Evolutionary conservation across 371 early-diverging fungal species (phyloP), one percentile per base, ranked within the genome.

Genomic region (Mucor velutinosus): DNA sequence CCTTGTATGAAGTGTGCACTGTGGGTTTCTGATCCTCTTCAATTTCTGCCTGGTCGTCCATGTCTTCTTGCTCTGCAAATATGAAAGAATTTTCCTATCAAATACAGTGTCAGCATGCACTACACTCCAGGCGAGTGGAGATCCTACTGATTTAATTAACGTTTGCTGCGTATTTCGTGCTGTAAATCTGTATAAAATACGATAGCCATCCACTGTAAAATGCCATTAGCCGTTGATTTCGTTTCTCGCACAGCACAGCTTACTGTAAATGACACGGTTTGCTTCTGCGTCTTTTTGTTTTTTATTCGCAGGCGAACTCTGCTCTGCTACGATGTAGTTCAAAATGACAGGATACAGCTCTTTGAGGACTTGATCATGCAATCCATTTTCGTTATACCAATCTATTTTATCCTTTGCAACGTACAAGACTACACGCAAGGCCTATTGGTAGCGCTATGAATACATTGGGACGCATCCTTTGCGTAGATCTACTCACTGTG

Each of bases 381-480:
- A 21, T 8, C 47, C 29, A 41, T 64, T 32, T 15, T 67, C 68
- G 33, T 72, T 72, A 21, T 72, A 72, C 72, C 72, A 72, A 30
- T 67, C 68, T 2, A 67, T 49, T 10, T 72, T 67, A 17, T 72
- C 57, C 56, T 72, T 19, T 0, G 72, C 41, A 47, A 72, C 45
- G 49, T 67, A 72, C 6, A 72, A 12, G 1, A 72, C 58, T 3
- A 64, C 61, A 4, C 68, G 67, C 23, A 72, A 53, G 2, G 65
- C 72, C 72, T 72, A 51, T 49, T 5, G n/a, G 30, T 49, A 4
- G n/a, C 11, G 4, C 2, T 15, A 61, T 29, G 45, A 8, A 30
- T 19, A 29, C n/a, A 43, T 41, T 0, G 14, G 29, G 47, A n/a
- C 7, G 4, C 5, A 11, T n/a, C 1, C 7, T 17, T 45, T 21